Conservation (phyloP, 257 asterid species). For the Solanum virginianum region DNA sequence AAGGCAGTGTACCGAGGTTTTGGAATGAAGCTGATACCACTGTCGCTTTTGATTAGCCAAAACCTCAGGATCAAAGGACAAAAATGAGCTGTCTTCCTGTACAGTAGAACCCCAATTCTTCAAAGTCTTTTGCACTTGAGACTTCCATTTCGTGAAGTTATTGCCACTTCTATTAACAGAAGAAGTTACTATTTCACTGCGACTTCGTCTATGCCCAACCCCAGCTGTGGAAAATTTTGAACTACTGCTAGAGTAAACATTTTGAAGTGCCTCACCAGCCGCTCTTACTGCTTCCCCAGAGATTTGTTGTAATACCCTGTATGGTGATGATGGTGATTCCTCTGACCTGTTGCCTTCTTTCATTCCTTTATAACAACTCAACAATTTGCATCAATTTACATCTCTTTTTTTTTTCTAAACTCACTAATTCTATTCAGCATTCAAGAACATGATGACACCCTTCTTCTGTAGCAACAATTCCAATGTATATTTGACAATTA, state of each 20-base stretch:
- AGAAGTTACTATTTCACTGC: conserved; percentile 42
- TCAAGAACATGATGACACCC: conserved; percentile 5
- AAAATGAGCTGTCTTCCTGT: conserved; percentile 24
- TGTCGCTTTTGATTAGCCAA: conserved; percentile 87
- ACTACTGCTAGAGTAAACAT: conserved; percentile 17
- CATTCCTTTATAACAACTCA: conserved; percentile 21
- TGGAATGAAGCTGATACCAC: conserved; percentile 80
- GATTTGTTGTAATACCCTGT: conserved; percentile 36
- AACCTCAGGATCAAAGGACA: conserved; percentile 77
- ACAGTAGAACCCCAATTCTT: conserved; percentile 35
- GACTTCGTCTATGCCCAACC: conserved; percentile 53
- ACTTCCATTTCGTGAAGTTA: conserved; percentile 50
- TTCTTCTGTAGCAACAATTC: neutral
- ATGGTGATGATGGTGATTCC: conserved; percentile 44
- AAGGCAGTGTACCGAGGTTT: conserved; percentile 45
- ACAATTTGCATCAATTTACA: conserved; percentile 1
- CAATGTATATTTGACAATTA: neutral
- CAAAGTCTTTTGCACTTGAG: conserved; percentile 58
- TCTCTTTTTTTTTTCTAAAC: neutral
- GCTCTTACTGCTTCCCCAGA: conserved; percentile 50
- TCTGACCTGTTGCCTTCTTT: conserved; percentile 26
- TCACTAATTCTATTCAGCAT: neutral
- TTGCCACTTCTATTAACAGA: conserved; percentile 23
- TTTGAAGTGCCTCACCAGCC: conserved; percentile 42
- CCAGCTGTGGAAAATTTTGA: conserved; percentile 8